A percentile compares a stretch with the other conserved stretches of the same genome.
Conservation (phyloP, 2,329 filamentous ascomycete species). For the Nothophoma quercina region DNA sequence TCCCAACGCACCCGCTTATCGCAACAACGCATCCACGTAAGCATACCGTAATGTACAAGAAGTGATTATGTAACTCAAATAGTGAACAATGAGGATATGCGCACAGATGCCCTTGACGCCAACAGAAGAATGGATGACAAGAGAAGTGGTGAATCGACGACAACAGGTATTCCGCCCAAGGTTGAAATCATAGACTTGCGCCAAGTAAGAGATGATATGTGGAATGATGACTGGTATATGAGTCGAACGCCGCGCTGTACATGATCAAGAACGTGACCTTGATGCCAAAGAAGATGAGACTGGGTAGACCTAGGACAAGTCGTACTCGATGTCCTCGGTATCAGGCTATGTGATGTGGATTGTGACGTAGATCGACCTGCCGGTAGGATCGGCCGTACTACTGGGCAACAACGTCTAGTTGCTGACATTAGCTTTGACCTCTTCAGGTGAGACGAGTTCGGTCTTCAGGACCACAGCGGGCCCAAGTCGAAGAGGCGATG, state of each 20-base stretch:
- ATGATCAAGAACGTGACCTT: slow-evolving; percentile 4
- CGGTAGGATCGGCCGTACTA: background rate
- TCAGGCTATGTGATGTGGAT: background rate
- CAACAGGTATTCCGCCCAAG: slow-evolving; percentile 12
- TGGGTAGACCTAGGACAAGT: background rate
- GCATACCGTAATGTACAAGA: slow-evolving; percentile 19
- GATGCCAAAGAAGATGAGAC: background rate
- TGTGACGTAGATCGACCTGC: background rate
- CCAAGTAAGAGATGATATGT: slow-evolving; percentile 5
- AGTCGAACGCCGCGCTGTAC: slow-evolving; percentile 19
- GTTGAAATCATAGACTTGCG: background rate
- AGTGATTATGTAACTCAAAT: slow-evolving; percentile 15
- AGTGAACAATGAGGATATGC: slow-evolving; percentile 12
- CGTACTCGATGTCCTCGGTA: background rate
- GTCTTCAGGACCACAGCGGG: background rate
- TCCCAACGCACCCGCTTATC: background rate
- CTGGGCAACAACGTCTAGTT: background rate
- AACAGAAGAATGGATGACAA: background rate
- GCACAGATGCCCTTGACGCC: slow-evolving; percentile 19
- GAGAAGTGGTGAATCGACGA: background rate
- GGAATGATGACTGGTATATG: slow-evolving; percentile 3
- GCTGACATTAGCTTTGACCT: background rate
- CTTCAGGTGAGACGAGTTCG: background rate
- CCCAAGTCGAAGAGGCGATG: background rate
- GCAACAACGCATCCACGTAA: background rate